phyloP scores from a whole-genome alignment of 2,329 filamentous ascomycete genomes.

The Magnaporthiopsis poae region DNA sequence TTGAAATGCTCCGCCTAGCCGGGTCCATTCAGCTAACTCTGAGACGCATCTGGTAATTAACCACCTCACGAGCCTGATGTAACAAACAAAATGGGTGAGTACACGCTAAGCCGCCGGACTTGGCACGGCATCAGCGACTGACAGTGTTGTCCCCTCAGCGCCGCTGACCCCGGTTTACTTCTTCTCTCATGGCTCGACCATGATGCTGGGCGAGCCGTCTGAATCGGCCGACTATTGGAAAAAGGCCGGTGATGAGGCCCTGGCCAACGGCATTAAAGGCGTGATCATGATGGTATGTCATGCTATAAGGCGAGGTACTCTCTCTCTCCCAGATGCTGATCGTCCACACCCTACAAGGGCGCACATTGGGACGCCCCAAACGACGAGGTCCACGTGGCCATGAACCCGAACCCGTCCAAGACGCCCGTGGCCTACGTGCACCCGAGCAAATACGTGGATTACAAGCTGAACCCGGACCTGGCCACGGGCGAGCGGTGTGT shows the following conservation, averaged over 20 bases:
- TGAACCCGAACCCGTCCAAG: slow-evolving; percentile 50
- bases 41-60: too few species aligned
- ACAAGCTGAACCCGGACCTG: slow-evolving; percentile 52
- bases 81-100: too few species aligned
- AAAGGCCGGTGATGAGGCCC: slow-evolving; percentile 51
- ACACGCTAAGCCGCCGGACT: too few species aligned
- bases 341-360: slow-evolving; percentile 28
- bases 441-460: slow-evolving; percentile 53
- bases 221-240: slow-evolving; percentile 56
- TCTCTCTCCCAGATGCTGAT: too few species aligned
- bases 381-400: slow-evolving; percentile 49
- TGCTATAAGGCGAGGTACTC: slow-evolving; percentile 8
- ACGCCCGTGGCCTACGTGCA: slow-evolving; percentile 58
- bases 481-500: slow-evolving; percentile 40
- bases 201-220: slow-evolving; percentile 60
- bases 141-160: too few species aligned
- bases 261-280: slow-evolving; percentile 49
- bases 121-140: too few species aligned
- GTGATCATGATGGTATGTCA: slow-evolving; percentile 51
- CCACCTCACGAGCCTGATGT: too few species aligned
- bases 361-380: slow-evolving; percentile 55
- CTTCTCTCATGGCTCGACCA: slow-evolving; percentile 62
- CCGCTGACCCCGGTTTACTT: slow-evolving; percentile 48
- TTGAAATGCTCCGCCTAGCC: too few species aligned
- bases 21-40: too few species aligned